These are phyloP conservation scores for Arachnopeziza araneosa DNA, from an alignment of 2,329 filamentous ascomycete species.

Conservation along the genomic window DNA sequence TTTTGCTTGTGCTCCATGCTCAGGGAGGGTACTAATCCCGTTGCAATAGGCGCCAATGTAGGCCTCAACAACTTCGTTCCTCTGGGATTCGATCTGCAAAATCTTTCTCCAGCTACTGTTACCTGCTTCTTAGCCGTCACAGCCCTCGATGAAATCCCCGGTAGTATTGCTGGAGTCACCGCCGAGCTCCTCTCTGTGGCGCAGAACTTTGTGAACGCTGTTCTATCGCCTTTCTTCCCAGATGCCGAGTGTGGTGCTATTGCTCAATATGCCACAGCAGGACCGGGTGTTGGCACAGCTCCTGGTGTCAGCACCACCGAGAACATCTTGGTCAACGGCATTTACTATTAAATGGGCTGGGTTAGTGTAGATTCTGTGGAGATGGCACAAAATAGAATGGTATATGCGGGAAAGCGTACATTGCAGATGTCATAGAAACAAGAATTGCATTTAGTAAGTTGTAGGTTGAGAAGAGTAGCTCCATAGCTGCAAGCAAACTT, in stretches of 20 bases:
- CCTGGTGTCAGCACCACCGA: not conserved
- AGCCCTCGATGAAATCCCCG: not conserved
- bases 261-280: not conserved
- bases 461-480: too few relatives aligned
- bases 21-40: not conserved
- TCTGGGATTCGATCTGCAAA: not conserved
- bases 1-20: not conserved
- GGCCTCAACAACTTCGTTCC: conserved; percentile 2
- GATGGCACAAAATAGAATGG: not conserved
- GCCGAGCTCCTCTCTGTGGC: not conserved
- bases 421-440: not conserved
- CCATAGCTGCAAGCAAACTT: too few relatives aligned
- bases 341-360: not conserved
- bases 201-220: not conserved
- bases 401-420: not conserved
- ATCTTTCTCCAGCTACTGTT: not conserved
- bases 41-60: not conserved
- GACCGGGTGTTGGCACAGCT: not conserved
- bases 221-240: not conserved
- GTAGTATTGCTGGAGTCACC: not conserved
- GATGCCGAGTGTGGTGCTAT: not conserved
- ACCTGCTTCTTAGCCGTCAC: not conserved
- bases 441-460: too few relatives aligned
- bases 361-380: not conserved
- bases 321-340: not conserved